A percentile compares a stretch with the other conserved stretches of the same genome.
These are phyloP conservation scores for Cryptococcus sp. DNA, from an alignment of 1,284 basidiomycete genomes.

Conservation along the genomic window DNA sequence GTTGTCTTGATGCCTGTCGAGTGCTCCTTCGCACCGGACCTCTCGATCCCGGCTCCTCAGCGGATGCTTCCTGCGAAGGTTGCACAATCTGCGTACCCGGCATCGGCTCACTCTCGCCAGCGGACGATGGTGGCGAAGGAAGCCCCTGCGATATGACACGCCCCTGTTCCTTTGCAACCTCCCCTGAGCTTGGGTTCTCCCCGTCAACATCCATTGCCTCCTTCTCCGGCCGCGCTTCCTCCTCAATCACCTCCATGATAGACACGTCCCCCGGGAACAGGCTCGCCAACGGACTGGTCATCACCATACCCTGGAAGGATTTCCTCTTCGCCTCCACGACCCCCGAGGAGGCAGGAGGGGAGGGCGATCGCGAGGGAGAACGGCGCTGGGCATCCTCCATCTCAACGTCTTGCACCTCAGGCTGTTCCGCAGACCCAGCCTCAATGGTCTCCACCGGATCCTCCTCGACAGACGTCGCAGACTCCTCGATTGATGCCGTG, in stretches of 20 bases:
- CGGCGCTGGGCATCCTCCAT: not conserved
- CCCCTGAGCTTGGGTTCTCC: not conserved
- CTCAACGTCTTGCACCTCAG: not conserved
- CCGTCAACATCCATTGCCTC: slow-evolving; percentile 1
- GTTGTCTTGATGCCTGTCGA: slow-evolving; percentile 3
- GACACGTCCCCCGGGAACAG: slow-evolving; percentile 19
- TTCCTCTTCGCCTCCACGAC: slow-evolving; percentile 2
- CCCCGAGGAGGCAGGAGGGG: not conserved
- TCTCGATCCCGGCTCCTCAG: slow-evolving; percentile 1
- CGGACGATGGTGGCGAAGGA: slow-evolving; percentile 17
- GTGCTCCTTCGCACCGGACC: slow-evolving; percentile 6
- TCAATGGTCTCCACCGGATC: not conserved
- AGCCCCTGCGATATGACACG: slow-evolving; percentile 14
- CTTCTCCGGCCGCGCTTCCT: slow-evolving; percentile 15
- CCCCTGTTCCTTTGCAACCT: not conserved
- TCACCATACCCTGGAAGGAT: slow-evolving; percentile 16
- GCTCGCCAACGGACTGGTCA: slow-evolving; percentile 9
- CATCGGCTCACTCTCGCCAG: slow-evolving; percentile 6
- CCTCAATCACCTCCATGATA: slow-evolving; percentile 20
- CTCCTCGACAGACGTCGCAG: not conserved
- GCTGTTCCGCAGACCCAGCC: not conserved
- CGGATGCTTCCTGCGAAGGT: not conserved
- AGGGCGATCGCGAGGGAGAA: not conserved
- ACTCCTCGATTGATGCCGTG: not conserved
- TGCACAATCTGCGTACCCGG: slow-evolving; percentile 11